Evolutionary conservation across 768 basidiomycete species (phyloP).

Genomic region (Leccinellum albellum): DNA sequence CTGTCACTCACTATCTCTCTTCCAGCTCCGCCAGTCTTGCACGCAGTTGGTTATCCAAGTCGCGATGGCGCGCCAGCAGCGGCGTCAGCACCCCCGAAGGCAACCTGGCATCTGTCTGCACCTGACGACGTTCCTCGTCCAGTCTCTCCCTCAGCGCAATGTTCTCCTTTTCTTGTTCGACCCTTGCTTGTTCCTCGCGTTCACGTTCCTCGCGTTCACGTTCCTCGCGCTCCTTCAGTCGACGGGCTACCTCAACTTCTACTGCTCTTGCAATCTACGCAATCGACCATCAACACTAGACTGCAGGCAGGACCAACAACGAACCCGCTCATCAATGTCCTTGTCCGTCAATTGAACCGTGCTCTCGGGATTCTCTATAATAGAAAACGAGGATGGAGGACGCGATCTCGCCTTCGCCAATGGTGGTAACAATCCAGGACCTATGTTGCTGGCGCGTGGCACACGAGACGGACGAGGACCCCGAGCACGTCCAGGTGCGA

Average conservation of each 20-base stretch:
- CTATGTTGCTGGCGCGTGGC: constrained; percentile 31
- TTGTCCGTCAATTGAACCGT: constrained; percentile 48
- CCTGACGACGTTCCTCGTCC: constrained; percentile 5
- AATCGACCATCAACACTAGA: background rate
- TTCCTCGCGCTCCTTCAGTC: constrained; percentile 47
- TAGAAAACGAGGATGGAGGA: constrained; percentile 11
- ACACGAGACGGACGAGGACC: constrained; percentile 31
- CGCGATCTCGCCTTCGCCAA: constrained; percentile 20
- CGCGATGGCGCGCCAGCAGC: constrained; percentile 59
- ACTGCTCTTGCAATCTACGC: constrained; percentile 68
- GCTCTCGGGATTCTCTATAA: constrained; percentile 14
- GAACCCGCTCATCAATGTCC: constrained; percentile 72
- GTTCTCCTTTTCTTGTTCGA: constrained; percentile 28
- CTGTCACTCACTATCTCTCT: constrained; percentile 58
- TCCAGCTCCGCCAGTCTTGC: constrained; percentile 65
- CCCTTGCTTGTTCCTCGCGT: constrained; percentile 30
- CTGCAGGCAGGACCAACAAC: background rate
- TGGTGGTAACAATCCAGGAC: constrained; percentile 22
- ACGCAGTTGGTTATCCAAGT: constrained; percentile 66
- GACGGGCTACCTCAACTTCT: constrained; percentile 67
- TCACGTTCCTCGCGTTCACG: constrained; percentile 34
- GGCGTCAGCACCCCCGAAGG: constrained; percentile 51
- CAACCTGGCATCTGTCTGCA: constrained; percentile 16
- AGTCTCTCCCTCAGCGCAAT: constrained; percentile 12
- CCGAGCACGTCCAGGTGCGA: constrained; percentile 16